These are phyloP conservation scores for Phialophora tarda DNA, from an alignment of 2,329 filamentous ascomycete species.

Conservation along the genomic window DNA sequence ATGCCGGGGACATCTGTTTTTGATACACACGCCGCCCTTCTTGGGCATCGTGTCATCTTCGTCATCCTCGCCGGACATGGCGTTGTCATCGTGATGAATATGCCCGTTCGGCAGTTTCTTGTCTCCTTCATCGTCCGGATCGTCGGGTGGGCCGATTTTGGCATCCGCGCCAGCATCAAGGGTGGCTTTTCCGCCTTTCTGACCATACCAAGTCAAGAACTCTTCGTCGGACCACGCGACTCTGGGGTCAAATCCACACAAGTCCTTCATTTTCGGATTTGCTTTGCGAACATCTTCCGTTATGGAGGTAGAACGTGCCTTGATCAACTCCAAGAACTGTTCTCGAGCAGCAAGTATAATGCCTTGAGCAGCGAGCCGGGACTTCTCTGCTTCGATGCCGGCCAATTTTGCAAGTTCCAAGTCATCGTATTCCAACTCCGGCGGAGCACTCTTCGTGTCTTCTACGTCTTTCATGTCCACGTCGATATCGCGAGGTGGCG, in stretches of 20 bases:
- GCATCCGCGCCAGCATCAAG: conserved; percentile 29
- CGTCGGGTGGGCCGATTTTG: conserved; percentile 45
- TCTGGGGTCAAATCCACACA: conserved; percentile 56
- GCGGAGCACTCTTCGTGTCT: conserved; percentile 35
- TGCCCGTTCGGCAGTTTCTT: conserved; percentile 38
- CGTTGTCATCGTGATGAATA: conserved; percentile 41
- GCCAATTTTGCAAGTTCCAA: conserved; percentile 49
- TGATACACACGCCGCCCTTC: conserved; percentile 52
- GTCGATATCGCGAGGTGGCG: conserved; percentile 38
- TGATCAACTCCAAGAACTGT: conserved; percentile 50
- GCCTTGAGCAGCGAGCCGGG: conserved; percentile 45
- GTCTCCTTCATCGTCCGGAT: conserved; percentile 45
- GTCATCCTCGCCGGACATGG: conserved; percentile 42
- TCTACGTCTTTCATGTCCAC: conserved; percentile 14
- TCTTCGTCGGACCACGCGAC: conserved; percentile 56
- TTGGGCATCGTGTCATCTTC: conserved; percentile 44
- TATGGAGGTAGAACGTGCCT: conserved; percentile 49
- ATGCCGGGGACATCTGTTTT: conserved; percentile 56
- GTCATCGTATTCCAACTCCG: conserved; percentile 38
- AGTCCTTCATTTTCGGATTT: conserved; percentile 55
- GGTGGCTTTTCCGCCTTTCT: conserved; percentile 46
- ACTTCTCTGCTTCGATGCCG: conserved; percentile 45
- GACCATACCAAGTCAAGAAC: conserved; percentile 53
- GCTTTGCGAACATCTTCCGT: conserved; percentile 52
- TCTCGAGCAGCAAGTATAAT: conserved; percentile 52